phyloP scores from a whole-genome alignment of 108 stramenopile species.

The Seminavis robusta region DNA sequence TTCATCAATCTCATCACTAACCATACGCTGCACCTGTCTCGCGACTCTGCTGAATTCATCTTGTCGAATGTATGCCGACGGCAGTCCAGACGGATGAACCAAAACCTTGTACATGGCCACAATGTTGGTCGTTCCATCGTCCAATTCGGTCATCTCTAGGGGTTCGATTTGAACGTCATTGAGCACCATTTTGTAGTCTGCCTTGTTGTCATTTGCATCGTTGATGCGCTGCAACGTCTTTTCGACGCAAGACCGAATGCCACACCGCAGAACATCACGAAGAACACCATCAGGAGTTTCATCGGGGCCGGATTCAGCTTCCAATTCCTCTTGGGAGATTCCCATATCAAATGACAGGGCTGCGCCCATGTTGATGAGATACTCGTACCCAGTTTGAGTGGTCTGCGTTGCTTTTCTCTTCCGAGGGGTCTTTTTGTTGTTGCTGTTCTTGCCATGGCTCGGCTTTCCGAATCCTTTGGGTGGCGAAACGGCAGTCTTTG shows the following conservation, averaged over 20 bases:
- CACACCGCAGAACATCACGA: too few species aligned
- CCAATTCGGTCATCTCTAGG: conserved; percentile 48
- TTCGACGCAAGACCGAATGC: too few species aligned
- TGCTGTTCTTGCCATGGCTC: conserved; percentile 16
- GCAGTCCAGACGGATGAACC: too few species aligned
- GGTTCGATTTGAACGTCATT: conserved; percentile 52
- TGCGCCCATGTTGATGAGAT: conserved; percentile 33
- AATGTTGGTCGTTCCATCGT: conserved; percentile 55
- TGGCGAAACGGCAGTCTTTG: not conserved
- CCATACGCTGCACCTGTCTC: conserved; percentile 52
- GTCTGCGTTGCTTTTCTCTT: too few species aligned
- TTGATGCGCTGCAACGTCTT: too few species aligned
- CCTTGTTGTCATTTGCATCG: too few species aligned
- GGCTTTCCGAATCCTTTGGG: conserved; percentile 43
- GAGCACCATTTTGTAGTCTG: too few species aligned
- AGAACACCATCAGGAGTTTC: too few species aligned
- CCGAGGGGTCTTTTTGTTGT: too few species aligned
- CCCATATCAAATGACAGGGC: conserved; percentile 66
- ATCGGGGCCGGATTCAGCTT: conserved; percentile 22
- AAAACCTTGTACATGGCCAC: too few species aligned
- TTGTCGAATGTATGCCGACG: conserved; percentile 40
- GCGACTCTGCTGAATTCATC: too few species aligned
- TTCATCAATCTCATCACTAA: conserved; percentile 64
- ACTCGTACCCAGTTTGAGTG: not conserved
- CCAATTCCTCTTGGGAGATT: conserved; percentile 52